Base-by-base conservation (phyloP, 306 rosid species). In the Fragaria vesca region DNA sequence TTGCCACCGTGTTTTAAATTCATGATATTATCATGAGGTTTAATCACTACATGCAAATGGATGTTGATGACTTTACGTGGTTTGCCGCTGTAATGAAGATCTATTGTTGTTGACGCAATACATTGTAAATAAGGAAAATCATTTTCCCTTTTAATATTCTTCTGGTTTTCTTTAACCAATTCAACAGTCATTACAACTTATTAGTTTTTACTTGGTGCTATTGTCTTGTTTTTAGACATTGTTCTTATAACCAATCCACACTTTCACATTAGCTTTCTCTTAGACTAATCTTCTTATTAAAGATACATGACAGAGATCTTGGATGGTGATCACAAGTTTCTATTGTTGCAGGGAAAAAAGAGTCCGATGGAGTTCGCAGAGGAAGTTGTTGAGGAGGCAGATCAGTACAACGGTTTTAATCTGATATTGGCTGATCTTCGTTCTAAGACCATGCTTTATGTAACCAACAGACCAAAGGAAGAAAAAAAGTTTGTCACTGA, bases 341-440 rank as follows among this genome's bases (percentile, higher is more conserved):
- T 28, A 58, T 66, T 57, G 43, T 70, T 65, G 70, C 90, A 92
- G 98, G 79, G 98, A 81, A 85, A 81, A 45, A 85, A 82, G 87
- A 86, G 66, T 70, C 90, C 95, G 4, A 12, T 63, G 51, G 97
- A 89, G 72, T 89, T 89, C 80, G 97, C 92, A 0, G 80, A 87
- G 68, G 85, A 90, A 68, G 65, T 94, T 51, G 69, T 76, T 75
- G 81, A 83, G 76, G 96, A 88, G 65, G 92, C 85, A 15, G 87
- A 88, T 75, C 84, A 79, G 61, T 92, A 85, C 76, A 92, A 92
- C 50, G 97, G 98, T 61, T 92, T 89, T 76, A 94, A 89, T 87
- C 89, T 92, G 80, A 74, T 94, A 10, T 71, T 92, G 34, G 85
- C 81, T 77, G 97, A 95, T 84, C 73, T 91, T 66, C 60, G 82